Evolutionary conservation across 805 yeast species (phyloP).

Genomic region (Wickerhamiella australiensis): DNA sequence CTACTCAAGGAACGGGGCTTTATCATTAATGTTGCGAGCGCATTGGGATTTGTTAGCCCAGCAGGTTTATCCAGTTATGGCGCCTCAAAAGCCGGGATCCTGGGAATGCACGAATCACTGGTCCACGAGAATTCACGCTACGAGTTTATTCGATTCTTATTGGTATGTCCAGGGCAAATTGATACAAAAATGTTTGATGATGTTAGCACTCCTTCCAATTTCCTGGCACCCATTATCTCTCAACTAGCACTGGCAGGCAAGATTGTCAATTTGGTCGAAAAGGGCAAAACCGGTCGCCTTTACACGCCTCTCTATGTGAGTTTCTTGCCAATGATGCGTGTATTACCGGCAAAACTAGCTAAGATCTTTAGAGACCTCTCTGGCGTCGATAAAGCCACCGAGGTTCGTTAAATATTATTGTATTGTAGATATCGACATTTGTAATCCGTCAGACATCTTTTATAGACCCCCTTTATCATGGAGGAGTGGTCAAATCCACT

Average conservation of each 20-base stretch:
- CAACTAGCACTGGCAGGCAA: constrained; percentile 51
- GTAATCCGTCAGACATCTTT: too few relatives aligned
- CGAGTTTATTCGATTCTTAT: constrained; percentile 53
- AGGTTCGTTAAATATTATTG: background rate
- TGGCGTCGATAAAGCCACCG: constrained; percentile 47
- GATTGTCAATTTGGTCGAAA: constrained; percentile 43
- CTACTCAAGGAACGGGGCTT: constrained; percentile 49
- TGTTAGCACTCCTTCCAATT: constrained; percentile 57
- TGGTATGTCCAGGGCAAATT: constrained; percentile 82
- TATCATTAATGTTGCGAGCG: constrained; percentile 71
- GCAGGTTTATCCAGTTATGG: constrained; percentile 72
- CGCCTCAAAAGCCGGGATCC: constrained; percentile 77
- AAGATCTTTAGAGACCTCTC: constrained; percentile 43
- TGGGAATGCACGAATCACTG: constrained; percentile 74
- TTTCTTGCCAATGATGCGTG: constrained; percentile 54
- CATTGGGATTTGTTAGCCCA: constrained; percentile 74
- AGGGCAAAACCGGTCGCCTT: constrained; percentile 55
- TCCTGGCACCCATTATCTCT: constrained; percentile 73
- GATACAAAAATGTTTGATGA: constrained; percentile 62
- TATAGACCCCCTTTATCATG: too few relatives aligned
- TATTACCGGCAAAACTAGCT: constrained; percentile 56
- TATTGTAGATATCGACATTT: too few relatives aligned
- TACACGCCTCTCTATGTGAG: constrained; percentile 67
- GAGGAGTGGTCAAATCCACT: too few relatives aligned
- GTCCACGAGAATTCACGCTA: constrained; percentile 44